Base-by-base conservation (phyloP, 2,329 filamentous ascomycete genomes). In the Parasarocladium wereldwijsianum region DNA sequence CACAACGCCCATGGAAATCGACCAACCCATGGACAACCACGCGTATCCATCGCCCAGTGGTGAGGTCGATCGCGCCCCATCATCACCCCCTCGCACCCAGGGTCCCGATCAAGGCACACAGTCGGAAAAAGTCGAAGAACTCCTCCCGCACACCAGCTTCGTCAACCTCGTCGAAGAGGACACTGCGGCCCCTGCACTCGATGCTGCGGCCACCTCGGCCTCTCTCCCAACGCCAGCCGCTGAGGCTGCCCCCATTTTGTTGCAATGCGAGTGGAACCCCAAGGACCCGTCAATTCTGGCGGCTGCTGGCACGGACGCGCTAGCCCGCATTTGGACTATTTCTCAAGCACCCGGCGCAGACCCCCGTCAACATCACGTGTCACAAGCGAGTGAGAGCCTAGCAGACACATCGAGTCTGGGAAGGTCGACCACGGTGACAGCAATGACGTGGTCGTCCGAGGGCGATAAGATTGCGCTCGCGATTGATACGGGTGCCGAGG, bases 231-330 rank as follows among this genome's bases (percentile, higher is more conserved):
- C 23, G 24, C 43, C 33, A 23, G 48, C 52, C 36, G 43, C 46
- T 37, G 64, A 70, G 46, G 67, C 63, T 44, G 58, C 60, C 52
- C 68, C 71, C 47, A 63, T 74, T 44, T 55, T 76, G 52, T 62
- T 76, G 57, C 70, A 75, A 53, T 76, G 71, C 64, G 69, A 74
- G 61, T 77, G 70, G 68, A 75, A 68, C 60, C 72, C 72, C 42
- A 61, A 51, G 52, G 64, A 76, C 58, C 66, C 71, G 50, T 69
- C 64, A 36, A 58, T 73, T 54, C 61, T 77, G 62, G 72, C 70
- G 52, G 70, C 70, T 61, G 70, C 68, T 58, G 72, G 72, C 45
- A 76, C 70, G 50, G 72, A 76, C 60, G 69, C 71, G 55, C 69
- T 76, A 69, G 72, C 71, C 60, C 70, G 71, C 40, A 62, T 76